phyloP scores from a whole-genome alignment of 202 grass and related monocot species.

The Hordeum pubiflorum region DNA sequence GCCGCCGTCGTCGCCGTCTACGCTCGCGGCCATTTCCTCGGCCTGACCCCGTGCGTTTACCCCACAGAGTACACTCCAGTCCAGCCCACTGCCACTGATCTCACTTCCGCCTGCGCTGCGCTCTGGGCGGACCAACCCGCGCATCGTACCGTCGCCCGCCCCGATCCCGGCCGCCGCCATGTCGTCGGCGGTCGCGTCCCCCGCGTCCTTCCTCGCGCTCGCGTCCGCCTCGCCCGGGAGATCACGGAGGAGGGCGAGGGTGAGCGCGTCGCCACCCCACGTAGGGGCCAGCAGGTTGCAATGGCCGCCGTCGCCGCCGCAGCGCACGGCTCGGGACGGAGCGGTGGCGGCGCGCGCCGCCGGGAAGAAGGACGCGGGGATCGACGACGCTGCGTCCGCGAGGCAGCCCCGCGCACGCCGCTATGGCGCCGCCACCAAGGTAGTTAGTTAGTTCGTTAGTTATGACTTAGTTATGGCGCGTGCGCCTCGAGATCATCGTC shows the following conservation, averaged over 20 bases:
- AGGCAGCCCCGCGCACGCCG: constrained; percentile 4
- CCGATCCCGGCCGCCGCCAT: neutral
- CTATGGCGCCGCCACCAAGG: neutral
- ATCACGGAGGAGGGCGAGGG: neutral
- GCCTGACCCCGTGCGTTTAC: neutral
- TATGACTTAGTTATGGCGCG: neutral
- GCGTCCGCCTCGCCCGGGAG: neutral
- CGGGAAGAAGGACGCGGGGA: neutral
- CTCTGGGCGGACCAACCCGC: neutral
- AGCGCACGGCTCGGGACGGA: neutral
- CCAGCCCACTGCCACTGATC: neutral
- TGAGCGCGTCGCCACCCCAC: neutral
- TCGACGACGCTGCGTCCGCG: neutral
- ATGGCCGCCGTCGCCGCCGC: neutral
- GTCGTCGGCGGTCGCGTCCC: constrained; percentile 25
- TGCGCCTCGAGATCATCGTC: neutral
- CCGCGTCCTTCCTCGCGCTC: constrained; percentile 29
- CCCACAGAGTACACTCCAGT: neutral
- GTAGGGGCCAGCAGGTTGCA: neutral
- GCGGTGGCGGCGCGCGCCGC: neutral
- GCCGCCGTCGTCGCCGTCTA: neutral
- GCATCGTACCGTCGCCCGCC: neutral
- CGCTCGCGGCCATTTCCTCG: neutral
- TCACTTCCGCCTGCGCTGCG: neutral
- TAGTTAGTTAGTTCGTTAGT: neutral